phyloP scores from a whole-genome alignment of 768 basidiomycete genomes.

The Neoboletus brunneissimus region DNA sequence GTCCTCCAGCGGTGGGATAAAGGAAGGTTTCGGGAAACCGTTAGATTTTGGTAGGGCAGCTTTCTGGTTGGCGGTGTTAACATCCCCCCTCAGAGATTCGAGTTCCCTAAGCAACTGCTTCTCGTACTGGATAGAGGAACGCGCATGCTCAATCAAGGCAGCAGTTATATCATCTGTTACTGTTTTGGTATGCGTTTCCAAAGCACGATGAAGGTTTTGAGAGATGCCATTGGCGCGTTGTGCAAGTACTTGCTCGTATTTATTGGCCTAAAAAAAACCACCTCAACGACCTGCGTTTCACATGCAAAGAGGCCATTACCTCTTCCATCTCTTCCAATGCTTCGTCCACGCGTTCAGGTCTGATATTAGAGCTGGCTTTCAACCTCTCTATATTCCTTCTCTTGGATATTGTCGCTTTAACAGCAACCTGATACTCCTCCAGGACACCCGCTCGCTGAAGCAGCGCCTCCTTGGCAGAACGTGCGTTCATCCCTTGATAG shows the following conservation, averaged over 20 bases:
- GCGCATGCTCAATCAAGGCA: constrained; percentile 89
- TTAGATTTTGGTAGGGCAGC: constrained; percentile 44
- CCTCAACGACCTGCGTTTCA: constrained; percentile 9
- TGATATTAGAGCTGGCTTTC: constrained; percentile 82
- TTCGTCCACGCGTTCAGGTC: constrained; percentile 83
- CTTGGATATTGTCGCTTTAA: constrained; percentile 91
- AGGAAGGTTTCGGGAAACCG: constrained; percentile 56
- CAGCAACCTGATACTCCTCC: constrained; percentile 92
- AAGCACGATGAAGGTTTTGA: constrained; percentile 83
- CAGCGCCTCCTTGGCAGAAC: constrained; percentile 92
- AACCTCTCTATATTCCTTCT: constrained; percentile 86
- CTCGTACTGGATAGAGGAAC: constrained; percentile 90
- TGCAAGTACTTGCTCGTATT: constrained; percentile 82
- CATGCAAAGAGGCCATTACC: constrained; percentile 41
- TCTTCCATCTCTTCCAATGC: constrained; percentile 92
- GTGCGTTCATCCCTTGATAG: constrained; percentile 96
- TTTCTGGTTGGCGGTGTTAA: constrained; percentile 66
- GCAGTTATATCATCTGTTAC: constrained; percentile 91
- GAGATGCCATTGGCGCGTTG: constrained; percentile 92
- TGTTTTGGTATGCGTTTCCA: constrained; percentile 79
- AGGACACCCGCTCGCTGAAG: constrained; percentile 85
- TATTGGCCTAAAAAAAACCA: constrained; percentile 64
- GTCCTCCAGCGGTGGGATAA: constrained; percentile 66
- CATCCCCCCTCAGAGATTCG: constrained; percentile 77
- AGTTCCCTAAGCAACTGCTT: constrained; percentile 84